phyloP scores from a whole-genome alignment of 495 filamentous ascomycete species.

The Penicillium tannophilum region DNA sequence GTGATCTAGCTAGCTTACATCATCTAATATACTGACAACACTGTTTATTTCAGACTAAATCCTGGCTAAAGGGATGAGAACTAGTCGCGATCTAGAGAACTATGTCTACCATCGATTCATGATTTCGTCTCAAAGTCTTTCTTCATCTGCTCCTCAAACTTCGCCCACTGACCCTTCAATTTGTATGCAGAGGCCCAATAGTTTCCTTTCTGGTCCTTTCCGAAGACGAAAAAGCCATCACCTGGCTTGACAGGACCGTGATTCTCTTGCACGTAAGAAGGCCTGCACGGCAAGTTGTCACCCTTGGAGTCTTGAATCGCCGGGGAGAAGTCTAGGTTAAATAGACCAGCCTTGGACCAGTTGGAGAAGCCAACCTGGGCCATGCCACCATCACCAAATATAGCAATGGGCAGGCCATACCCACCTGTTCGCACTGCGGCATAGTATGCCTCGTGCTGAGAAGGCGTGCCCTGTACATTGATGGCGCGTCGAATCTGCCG shows the following conservation, averaged over 20 bases:
- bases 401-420: slow-evolving; percentile 22
- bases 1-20: too few relatives aligned
- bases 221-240: slow-evolving; percentile 40
- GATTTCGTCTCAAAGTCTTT: slow-evolving; percentile 15
- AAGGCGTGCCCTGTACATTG: slow-evolving; percentile 42
- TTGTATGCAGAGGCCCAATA: slow-evolving; percentile 43
- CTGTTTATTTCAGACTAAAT: too few relatives aligned
- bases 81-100: too few relatives aligned
- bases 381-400: slow-evolving; percentile 41
- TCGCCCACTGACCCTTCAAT: slow-evolving; percentile 28
- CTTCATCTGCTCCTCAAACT: slow-evolving; percentile 26
- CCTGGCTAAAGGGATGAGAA: too few relatives aligned
- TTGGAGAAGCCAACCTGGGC: slow-evolving; percentile 44
- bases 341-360: slow-evolving; percentile 49
- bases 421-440: slow-evolving; percentile 23
- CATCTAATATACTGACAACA: too few relatives aligned
- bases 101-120: background rate
- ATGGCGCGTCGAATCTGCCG: slow-evolving; percentile 39
- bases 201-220: slow-evolving; percentile 48
- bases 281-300: slow-evolving; percentile 24
- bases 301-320: slow-evolving; percentile 23
- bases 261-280: slow-evolving; percentile 31
- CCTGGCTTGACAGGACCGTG: slow-evolving; percentile 27
- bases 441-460: slow-evolving; percentile 42
- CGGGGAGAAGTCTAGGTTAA: slow-evolving; percentile 47